Percentiles rank a stretch among this genome's conserved stretches.
Evolutionary conservation across 257 asterid genomes (phyloP).

Genomic region (Petrea volubilis): DNA sequence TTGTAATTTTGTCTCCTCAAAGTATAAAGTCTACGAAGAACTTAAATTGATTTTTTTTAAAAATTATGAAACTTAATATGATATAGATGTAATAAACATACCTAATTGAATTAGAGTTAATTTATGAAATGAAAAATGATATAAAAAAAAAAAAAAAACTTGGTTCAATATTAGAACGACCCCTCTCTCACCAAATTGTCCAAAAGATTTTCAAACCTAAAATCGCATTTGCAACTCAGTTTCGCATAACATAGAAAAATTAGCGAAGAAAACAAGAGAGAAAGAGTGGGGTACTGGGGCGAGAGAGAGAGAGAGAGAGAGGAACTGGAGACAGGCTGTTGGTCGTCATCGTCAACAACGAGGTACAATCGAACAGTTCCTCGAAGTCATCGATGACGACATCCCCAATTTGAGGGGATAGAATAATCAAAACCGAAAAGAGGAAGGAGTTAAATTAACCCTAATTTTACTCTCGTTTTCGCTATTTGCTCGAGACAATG

Average conservation of each 20-base stretch:
- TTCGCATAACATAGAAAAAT: not conserved
- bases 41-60: no score
- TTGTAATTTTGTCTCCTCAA: no score
- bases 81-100: no score
- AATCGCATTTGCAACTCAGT: not conserved
- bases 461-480: not conserved
- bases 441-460: not conserved
- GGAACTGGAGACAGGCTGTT: not conserved
- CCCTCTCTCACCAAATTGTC: no score
- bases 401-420: not conserved
- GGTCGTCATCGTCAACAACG: constrained; percentile 21
- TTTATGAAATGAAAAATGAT: no score
- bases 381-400: constrained; percentile 18
- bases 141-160: no score
- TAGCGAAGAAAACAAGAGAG: not conserved
- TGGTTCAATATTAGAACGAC: no score
- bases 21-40: no score
- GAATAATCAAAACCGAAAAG: not conserved
- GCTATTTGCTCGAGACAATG: constrained; percentile 26
- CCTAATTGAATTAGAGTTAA: no score
- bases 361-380: constrained; percentile 8
- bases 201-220: not conserved
- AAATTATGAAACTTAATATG: no score
- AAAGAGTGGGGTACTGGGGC: not conserved
- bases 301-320: not conserved